phyloP scores from a whole-genome alignment of 495 filamentous ascomycete species.

The Aspergillus funiculosus region DNA sequence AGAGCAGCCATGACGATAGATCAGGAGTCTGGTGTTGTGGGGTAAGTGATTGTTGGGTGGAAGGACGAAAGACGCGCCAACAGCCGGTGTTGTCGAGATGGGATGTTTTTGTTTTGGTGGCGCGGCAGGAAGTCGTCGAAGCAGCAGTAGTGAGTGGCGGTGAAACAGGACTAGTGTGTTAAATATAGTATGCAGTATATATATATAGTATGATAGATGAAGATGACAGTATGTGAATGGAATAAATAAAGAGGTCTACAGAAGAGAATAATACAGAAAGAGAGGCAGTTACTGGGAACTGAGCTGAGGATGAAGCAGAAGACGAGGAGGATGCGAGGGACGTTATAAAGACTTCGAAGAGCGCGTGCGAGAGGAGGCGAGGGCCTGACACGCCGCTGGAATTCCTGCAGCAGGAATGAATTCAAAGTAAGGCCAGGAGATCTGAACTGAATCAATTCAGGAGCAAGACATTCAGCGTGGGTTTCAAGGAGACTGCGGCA shows the following conservation, averaged over 20 bases:
- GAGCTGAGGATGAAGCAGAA: conserved; percentile 2
- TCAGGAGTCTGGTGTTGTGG: not conserved
- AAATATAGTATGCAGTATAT: not conserved
- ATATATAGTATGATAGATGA: too few relatives aligned
- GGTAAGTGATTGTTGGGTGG: not conserved
- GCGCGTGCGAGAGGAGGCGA: conserved; percentile 4
- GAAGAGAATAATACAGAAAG: too few relatives aligned
- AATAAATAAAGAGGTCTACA: too few relatives aligned
- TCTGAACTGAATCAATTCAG: conserved; percentile 4
- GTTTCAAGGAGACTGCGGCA: conserved; percentile 3
- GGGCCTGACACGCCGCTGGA: conserved; percentile 11
- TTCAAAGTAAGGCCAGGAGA: conserved; percentile 14
- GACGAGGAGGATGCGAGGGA: not conserved
- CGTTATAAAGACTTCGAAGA: conserved; percentile 7
- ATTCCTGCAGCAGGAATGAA: conserved; percentile 12
- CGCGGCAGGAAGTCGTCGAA: conserved; percentile 11
- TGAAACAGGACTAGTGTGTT: too few relatives aligned
- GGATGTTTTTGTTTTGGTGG: conserved; percentile 22
- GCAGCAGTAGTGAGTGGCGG: conserved; percentile 12
- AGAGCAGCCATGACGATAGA: conserved; percentile 35
- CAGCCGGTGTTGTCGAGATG: not conserved
- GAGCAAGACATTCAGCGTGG: conserved; percentile 16
- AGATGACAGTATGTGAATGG: too few relatives aligned
- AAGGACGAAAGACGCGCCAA: conserved; percentile 2
- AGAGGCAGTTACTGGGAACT: too few relatives aligned